Conservation (phyloP, 257 asterid genomes). For the Eucommia ulmoides region DNA sequence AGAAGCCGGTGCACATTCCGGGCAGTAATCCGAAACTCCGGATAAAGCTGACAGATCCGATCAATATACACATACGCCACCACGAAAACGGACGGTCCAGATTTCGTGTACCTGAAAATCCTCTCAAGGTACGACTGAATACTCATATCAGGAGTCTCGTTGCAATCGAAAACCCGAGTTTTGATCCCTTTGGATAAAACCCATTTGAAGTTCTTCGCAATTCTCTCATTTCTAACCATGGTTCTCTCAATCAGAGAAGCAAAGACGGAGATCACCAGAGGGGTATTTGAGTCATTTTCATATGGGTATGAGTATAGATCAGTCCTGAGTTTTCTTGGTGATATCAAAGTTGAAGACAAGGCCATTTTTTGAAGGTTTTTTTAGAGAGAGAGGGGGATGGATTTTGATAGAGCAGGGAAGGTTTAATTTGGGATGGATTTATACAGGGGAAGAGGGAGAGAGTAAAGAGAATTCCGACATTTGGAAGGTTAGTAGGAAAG, state of each 20-base stretch:
- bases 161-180: constrained; percentile 53
- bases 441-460: constrained; percentile 3
- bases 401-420: constrained; percentile 5
- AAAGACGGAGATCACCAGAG: constrained; percentile 79
- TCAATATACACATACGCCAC: constrained; percentile 84
- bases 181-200: constrained; percentile 13
- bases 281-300: constrained; percentile 37
- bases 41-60: constrained; percentile 53
- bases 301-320: constrained; percentile 66
- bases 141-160: constrained; percentile 71
- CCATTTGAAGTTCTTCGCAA: constrained; percentile 30
- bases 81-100: constrained; percentile 84
- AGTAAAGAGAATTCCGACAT: constrained; percentile 7
- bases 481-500: constrained; percentile 52
- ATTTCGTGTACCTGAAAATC: constrained; percentile 68
- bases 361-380: constrained; percentile 34
- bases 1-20: constrained; percentile 74
- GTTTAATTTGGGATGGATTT: constrained; percentile 13
- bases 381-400: neutral
- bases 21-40: constrained; percentile 57
- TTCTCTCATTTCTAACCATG: constrained; percentile 57
- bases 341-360: constrained; percentile 23
- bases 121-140: constrained; percentile 78
- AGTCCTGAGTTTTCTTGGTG: constrained; percentile 68
- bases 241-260: constrained; percentile 84